phyloP scores from a whole-genome alignment of 345 rosid species.

The Hirschfeldia incana region DNA sequence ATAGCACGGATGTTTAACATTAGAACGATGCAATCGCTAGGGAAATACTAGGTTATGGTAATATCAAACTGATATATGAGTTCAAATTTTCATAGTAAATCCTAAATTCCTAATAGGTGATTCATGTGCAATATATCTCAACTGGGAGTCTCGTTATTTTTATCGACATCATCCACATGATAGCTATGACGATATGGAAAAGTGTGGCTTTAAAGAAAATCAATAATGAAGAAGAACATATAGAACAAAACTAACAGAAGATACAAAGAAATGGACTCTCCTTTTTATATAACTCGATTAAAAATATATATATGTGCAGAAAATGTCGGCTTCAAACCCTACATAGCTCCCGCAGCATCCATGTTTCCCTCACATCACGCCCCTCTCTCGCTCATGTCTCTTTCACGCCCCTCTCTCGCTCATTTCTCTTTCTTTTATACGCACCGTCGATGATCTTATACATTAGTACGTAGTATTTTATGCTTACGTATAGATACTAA shows the following conservation, averaged over 20 bases:
- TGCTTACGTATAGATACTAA: background rate
- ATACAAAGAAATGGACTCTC: slow-evolving; percentile 30
- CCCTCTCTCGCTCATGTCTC: slow-evolving; percentile 38
- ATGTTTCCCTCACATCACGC: slow-evolving; percentile 61
- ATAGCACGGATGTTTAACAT: background rate
- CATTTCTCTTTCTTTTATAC: background rate
- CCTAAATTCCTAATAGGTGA: background rate
- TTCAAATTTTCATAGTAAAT: background rate
- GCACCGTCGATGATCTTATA: background rate
- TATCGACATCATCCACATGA: slow-evolving; percentile 10
- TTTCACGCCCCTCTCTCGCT: slow-evolving; percentile 37
- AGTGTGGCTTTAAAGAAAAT: slow-evolving; percentile 4
- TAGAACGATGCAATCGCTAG: background rate
- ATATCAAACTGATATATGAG: background rate
- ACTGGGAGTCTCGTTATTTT: slow-evolving; percentile 20
- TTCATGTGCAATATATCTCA: background rate
- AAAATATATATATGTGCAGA: background rate
- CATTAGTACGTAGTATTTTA: background rate
- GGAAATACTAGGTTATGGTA: background rate
- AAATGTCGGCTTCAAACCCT: slow-evolving; percentile 68
- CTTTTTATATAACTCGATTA: slow-evolving; percentile 35
- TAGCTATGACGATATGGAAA: slow-evolving; percentile 33
- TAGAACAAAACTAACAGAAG: slow-evolving; percentile 22
- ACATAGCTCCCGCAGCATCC: slow-evolving; percentile 54
- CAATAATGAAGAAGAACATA: slow-evolving; percentile 22